These are phyloP conservation scores for Entomortierella beljakovae DNA, from an alignment of 192 early-diverging fungal genomes.

Conservation along the genomic window DNA sequence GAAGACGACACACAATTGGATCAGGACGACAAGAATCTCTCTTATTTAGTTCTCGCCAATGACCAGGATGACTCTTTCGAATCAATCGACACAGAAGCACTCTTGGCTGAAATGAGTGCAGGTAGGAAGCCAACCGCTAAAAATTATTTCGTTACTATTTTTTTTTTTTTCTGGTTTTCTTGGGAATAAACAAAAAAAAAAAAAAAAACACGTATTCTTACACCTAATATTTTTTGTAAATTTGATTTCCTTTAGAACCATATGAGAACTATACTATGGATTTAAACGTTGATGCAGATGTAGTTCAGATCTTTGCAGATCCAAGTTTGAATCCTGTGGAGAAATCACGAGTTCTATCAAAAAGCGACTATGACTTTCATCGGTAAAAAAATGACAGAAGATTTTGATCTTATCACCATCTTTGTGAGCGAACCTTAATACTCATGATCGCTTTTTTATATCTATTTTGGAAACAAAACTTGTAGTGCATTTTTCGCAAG, in stretches of 20 bases:
- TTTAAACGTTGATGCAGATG: constrained; percentile 32
- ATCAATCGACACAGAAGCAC: constrained; percentile 30
- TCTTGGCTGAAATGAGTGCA: constrained; percentile 23
- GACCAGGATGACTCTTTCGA: constrained; percentile 42
- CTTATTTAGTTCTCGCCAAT: constrained; percentile 17
- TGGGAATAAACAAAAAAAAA: not conserved
- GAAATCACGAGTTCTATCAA: constrained; percentile 25
- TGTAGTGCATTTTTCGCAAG: constrained; percentile 22
- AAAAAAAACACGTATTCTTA: not conserved
- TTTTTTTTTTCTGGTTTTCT: not conserved
- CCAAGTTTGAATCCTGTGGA: constrained; percentile 24
- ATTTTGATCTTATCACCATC: not conserved
- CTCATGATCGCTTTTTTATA: not conserved
- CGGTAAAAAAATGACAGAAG: constrained; percentile 17
- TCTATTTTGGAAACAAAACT: not conserved
- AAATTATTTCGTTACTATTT: not conserved
- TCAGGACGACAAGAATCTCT: constrained; percentile 35
- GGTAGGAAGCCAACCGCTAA: constrained; percentile 18
- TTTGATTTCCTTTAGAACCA: constrained; percentile 12
- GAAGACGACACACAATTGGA: constrained; percentile 47
- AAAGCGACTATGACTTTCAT: constrained; percentile 47
- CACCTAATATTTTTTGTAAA: not conserved
- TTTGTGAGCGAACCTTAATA: not conserved
- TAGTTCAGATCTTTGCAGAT: constrained; percentile 39
- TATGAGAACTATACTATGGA: constrained; percentile 3